Percentiles rank a stretch among this genome's conserved stretches.
Conservation (phyloP, 371 early-diverging fungal genomes). For the Cokeromyces recurvatus region DNA sequence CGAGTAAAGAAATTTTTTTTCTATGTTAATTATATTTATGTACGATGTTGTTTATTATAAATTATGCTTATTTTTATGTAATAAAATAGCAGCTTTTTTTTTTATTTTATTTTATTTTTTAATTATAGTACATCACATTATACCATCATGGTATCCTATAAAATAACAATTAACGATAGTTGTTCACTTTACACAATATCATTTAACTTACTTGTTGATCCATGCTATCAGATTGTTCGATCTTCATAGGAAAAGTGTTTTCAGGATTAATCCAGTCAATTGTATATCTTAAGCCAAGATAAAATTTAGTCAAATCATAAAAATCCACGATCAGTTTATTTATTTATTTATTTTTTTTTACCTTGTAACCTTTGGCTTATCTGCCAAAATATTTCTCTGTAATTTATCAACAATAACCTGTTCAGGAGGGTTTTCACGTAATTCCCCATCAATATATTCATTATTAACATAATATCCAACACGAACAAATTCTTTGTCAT, state of each 20-base stretch:
- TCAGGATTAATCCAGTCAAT: conserved; percentile 42
- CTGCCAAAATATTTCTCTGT: conserved; percentile 82
- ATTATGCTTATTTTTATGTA: no score
- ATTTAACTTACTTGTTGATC: no score
- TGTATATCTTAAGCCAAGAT: conserved; percentile 33
- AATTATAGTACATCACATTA: conserved; percentile 7
- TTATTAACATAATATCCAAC: conserved; percentile 97
- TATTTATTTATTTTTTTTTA: conserved; percentile 17
- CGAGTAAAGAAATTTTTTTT: no score
- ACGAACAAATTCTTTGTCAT: conserved; percentile 87
- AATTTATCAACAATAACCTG: conserved; percentile 65
- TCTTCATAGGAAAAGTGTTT: conserved; percentile 17
- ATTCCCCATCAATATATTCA: conserved; percentile 71
- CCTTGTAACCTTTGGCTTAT: conserved; percentile 92
- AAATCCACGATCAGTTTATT: background rate
- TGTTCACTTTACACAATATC: no score
- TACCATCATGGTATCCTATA: no score
- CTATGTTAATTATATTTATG: no score
- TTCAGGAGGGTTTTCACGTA: conserved; percentile 37
- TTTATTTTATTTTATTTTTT: background rate
- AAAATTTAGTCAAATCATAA: no score
- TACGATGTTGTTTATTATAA: no score
- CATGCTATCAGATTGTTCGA: no score
- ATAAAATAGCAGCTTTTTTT: no score
- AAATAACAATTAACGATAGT: no score